Conservation (phyloP, 2,329 filamentous ascomycete species). For the Sarocladiaceae sp. region DNA sequence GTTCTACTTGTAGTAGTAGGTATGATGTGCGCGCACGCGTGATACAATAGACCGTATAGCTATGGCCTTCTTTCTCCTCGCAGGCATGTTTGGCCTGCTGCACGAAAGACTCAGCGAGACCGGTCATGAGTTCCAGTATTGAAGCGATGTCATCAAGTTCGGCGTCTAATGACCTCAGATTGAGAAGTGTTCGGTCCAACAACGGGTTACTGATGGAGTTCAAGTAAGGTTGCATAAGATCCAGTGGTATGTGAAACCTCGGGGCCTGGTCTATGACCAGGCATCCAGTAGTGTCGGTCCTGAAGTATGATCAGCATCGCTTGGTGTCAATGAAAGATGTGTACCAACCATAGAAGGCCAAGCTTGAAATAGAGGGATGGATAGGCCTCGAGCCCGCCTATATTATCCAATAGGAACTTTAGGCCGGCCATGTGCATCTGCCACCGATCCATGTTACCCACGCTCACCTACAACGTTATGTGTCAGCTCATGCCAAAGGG, state of each 20-base stretch:
- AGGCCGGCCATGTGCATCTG: not conserved
- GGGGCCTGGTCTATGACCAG: not conserved
- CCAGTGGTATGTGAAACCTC: not conserved
- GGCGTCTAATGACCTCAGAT: not conserved
- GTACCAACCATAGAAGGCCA: not conserved
- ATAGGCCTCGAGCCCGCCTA: not conserved
- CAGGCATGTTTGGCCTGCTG: not conserved
- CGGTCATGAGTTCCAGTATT: not conserved
- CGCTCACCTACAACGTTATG: not conserved
- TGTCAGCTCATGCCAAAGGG: too few species aligned
- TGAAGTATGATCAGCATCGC: not conserved
- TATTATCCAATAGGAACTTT: not conserved
- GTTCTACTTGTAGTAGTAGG: not conserved
- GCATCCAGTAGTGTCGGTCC: not conserved
- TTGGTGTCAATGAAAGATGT: not conserved
- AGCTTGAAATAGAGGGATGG: not conserved
- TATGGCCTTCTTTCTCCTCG: not conserved
- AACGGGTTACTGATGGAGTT: not conserved
- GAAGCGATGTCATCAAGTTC: not conserved
- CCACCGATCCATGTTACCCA: not conserved
- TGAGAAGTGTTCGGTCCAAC: not conserved
- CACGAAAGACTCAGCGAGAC: not conserved
- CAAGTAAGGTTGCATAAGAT: not conserved
- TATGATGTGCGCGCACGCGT: not conserved
- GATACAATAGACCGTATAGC: not conserved